Conservation (phyloP, 345 rosid species). For the Gossypium thurberi region DNA sequence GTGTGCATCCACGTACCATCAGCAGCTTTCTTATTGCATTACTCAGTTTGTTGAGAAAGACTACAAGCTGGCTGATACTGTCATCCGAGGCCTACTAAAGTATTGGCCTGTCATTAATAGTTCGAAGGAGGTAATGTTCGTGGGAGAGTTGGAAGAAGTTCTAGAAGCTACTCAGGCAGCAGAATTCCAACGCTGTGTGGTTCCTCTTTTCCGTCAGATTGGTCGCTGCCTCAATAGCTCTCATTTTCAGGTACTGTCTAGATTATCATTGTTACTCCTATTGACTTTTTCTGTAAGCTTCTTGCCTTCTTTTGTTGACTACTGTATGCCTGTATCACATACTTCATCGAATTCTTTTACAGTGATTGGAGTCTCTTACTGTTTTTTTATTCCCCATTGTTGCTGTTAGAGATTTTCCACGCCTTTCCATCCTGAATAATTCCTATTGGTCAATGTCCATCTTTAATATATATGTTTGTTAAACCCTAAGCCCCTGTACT, state of each 20-base stretch:
- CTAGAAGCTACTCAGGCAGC: conserved; percentile 70
- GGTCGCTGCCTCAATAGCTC: conserved; percentile 59
- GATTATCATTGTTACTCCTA: neutral
- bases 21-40: conserved; percentile 69
- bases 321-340: no score
- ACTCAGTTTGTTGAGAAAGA: conserved; percentile 77
- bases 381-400: no score
- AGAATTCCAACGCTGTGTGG: conserved; percentile 72
- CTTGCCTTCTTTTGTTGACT: no score
- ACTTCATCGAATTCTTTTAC: no score
- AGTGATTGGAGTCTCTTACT: no score
- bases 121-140: conserved; percentile 72
- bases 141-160: conserved; percentile 71
- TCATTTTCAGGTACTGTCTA: conserved; percentile 61
- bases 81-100: conserved; percentile 58
- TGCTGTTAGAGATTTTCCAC: no score
- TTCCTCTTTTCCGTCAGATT: conserved; percentile 55
- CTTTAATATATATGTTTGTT: neutral
- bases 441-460: neutral
- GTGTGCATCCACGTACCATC: conserved; percentile 56
- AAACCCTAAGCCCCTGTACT: neutral
- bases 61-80: conserved; percentile 57
- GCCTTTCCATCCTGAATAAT: no score
- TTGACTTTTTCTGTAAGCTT: neutral
- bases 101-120: conserved; percentile 77